A percentile compares a stretch with the other conserved stretches of the same genome.
phyloP scores from a whole-genome alignment of 371 early-diverging fungal genomes.

The Mortierella sp. region DNA sequence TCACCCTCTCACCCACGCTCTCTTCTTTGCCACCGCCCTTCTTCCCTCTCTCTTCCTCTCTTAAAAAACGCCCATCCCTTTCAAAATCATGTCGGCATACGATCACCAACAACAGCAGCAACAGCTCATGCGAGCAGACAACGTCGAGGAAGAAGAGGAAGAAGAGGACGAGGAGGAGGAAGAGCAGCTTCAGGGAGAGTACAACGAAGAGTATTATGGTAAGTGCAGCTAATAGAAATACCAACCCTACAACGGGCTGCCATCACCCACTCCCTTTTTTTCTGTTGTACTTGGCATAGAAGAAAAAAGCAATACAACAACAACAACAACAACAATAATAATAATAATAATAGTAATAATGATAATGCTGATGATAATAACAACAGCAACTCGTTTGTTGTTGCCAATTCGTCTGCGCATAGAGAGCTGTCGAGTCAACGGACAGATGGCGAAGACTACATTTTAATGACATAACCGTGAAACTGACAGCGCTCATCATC shows the following conservation, averaged over 20 bases:
- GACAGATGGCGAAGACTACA: not conserved
- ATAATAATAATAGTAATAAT: too few relatives aligned
- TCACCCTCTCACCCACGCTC: not conserved
- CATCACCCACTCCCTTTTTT: not conserved
- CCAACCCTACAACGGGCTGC: not conserved
- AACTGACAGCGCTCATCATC: not conserved
- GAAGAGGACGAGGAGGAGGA: slow-evolving; percentile 53
- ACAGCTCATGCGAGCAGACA: slow-evolving; percentile 32
- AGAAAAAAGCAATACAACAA: not conserved
- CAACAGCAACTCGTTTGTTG: not conserved
- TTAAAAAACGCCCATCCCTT: not conserved
- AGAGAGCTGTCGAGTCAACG: not conserved
- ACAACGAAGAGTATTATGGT: slow-evolving; percentile 56
- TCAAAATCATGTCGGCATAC: slow-evolving; percentile 35
- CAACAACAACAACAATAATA: too few relatives aligned
- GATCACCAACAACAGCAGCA: slow-evolving; percentile 46
- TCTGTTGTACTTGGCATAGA: not conserved
- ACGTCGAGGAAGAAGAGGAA: slow-evolving; percentile 40
- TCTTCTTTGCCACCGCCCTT: not conserved
- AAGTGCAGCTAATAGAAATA: not conserved
- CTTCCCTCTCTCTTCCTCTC: not conserved
- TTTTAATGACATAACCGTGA: not conserved
- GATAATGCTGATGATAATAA: too few relatives aligned
- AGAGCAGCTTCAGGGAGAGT: slow-evolving; percentile 45
- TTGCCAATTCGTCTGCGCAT: not conserved